Conservation (phyloP, 2,329 filamentous ascomycete species). For the Didymella segeticola region DNA sequence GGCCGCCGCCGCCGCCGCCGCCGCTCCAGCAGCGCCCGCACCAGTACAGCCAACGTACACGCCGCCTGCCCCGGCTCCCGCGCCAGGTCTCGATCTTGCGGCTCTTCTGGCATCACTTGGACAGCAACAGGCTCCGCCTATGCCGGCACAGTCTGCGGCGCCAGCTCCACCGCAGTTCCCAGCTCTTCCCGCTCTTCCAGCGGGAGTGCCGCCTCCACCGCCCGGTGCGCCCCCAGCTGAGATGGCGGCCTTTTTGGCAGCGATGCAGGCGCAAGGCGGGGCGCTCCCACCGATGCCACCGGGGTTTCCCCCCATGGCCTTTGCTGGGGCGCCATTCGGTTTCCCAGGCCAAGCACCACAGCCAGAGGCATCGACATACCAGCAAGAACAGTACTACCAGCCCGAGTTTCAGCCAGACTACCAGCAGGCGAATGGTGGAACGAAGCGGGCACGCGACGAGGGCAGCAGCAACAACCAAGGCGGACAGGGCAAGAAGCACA, state of each 20-base stretch:
- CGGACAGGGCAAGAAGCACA: constrained; percentile 61
- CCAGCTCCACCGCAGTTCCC: constrained; percentile 21
- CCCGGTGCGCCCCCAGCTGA: constrained; percentile 28
- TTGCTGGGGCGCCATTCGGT: constrained; percentile 20
- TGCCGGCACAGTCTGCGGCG: constrained; percentile 17
- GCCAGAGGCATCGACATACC: constrained; percentile 20
- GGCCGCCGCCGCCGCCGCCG: constrained; percentile 18
- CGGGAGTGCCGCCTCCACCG: constrained; percentile 22
- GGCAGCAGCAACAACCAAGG: constrained; percentile 30
- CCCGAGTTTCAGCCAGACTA: constrained; percentile 39
- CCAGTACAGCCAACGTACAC: constrained; percentile 27
- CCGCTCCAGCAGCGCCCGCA: constrained; percentile 16
- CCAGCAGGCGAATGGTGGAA: constrained; percentile 40
- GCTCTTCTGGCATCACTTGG: constrained; percentile 41
- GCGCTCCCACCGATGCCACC: constrained; percentile 29
- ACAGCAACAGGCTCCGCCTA: constrained; percentile 17
- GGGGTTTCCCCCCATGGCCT: constrained; percentile 24
- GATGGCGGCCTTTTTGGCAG: constrained; percentile 31
- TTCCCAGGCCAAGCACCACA: constrained; percentile 25
- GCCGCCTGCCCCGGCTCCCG: constrained; percentile 25
- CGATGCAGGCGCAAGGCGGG: constrained; percentile 24
- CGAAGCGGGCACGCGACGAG: constrained; percentile 47
- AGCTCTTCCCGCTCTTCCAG: constrained; percentile 23
- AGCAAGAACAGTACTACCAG: constrained; percentile 32
- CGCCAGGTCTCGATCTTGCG: constrained; percentile 30